A percentile compares a stretch with the other conserved stretches of the same genome.
phyloP scores from a whole-genome alignment of 345 rosid species.

The Viola odorata region DNA sequence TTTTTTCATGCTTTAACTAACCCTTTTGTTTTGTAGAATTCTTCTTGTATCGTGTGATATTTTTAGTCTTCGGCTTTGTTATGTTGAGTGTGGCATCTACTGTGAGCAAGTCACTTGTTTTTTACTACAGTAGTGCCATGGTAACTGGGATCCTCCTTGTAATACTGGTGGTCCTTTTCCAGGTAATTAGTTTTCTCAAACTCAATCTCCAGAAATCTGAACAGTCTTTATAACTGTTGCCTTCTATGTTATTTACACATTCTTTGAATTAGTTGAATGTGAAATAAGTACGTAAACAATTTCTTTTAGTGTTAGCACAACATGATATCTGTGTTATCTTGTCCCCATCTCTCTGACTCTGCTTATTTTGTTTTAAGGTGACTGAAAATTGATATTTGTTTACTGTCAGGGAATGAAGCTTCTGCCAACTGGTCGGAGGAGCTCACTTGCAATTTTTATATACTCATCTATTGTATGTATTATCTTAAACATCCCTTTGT shows the following conservation, averaged over 20 bases:
- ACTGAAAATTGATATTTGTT: background rate
- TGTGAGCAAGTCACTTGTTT: conserved; percentile 68
- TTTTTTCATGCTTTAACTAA: conserved; percentile 8
- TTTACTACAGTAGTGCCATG: conserved; percentile 94
- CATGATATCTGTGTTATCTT: no score
- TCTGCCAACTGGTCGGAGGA: conserved; percentile 78
- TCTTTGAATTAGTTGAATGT: background rate
- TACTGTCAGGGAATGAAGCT: conserved; percentile 84
- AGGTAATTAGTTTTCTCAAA: conserved; percentile 38
- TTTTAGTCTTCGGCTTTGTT: conserved; percentile 54
- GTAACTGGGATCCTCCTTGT: conserved; percentile 85
- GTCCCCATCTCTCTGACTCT: no score
- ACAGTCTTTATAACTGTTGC: background rate
- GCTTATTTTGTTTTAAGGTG: no score
- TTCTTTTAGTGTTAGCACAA: no score
- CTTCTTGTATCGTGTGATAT: conserved; percentile 52
- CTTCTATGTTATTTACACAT: background rate
- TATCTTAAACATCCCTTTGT: background rate
- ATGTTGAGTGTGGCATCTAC: conserved; percentile 56
- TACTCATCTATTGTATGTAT: conserved; percentile 74
- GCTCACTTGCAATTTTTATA: conserved; percentile 69
- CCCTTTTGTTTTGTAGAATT: conserved; percentile 34
- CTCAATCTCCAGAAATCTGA: background rate
- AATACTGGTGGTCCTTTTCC: conserved; percentile 73
- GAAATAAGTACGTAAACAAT: no score